phyloP scores from a whole-genome alignment of 2,329 filamentous ascomycete species.

The Botrytis squamosa region DNA sequence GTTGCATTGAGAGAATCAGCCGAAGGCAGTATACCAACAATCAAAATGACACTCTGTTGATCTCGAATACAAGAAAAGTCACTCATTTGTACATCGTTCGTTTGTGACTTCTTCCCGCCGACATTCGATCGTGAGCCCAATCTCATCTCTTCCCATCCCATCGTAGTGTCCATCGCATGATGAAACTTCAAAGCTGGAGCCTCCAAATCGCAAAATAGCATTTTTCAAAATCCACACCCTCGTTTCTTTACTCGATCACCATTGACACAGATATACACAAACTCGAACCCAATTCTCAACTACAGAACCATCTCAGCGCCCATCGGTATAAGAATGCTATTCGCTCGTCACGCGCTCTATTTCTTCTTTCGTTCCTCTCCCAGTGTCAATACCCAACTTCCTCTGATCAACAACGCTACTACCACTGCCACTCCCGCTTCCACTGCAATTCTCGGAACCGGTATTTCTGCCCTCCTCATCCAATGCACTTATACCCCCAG shows the following conservation, averaged over 20 bases:
- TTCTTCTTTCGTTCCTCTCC: neutral
- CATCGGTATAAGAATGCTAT: neutral
- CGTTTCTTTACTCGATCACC: neutral
- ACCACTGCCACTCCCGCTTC: neutral
- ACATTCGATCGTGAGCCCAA: accelerated
- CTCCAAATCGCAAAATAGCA: neutral
- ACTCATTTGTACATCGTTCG: no score
- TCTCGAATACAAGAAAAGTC: no score
- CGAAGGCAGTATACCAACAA: no score
- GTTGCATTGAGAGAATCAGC: no score
- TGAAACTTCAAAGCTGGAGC: neutral
- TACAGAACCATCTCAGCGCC: neutral
- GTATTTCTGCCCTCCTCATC: neutral
- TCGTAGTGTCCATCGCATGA: neutral
- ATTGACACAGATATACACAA: neutral
- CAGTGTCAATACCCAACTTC: no score
- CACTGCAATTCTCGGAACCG: neutral
- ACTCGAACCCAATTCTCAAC: neutral
- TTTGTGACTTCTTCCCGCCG: neutral
- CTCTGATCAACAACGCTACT: neutral
- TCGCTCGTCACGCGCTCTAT: neutral
- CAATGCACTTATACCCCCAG: neutral
- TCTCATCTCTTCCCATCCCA: neutral
- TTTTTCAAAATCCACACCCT: neutral
- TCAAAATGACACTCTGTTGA: no score